phyloP scores from a whole-genome alignment of 2,329 filamentous ascomycete genomes.

The Arthrobotrys entomopaga region DNA sequence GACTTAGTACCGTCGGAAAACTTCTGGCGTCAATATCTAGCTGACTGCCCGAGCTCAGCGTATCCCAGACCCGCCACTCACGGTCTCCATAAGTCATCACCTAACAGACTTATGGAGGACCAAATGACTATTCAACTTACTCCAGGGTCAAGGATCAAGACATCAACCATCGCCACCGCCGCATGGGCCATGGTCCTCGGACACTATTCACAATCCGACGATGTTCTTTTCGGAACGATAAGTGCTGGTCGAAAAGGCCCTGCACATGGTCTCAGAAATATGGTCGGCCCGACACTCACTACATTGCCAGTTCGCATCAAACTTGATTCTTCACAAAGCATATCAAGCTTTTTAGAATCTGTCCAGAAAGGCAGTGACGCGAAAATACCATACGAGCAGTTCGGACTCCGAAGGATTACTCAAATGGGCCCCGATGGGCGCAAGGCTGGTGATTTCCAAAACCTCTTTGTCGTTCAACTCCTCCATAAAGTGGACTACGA shows the following conservation, averaged over 20 bases:
- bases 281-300: slow-evolving; percentile 2
- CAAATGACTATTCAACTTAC: slow-evolving; percentile 15
- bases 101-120: slow-evolving; percentile 5
- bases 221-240: slow-evolving; percentile 23
- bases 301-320: slow-evolving; percentile 18
- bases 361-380: slow-evolving; percentile 2
- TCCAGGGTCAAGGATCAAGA: slow-evolving; percentile 15
- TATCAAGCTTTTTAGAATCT: slow-evolving; percentile 10
- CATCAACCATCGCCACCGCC: slow-evolving; percentile 13
- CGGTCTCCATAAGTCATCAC: slow-evolving; percentile 2
- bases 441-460: slow-evolving; percentile 14
- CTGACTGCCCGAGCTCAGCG: slow-evolving; percentile 13
- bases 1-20: background rate
- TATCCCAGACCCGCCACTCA: slow-evolving; percentile 6
- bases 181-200: slow-evolving; percentile 15
- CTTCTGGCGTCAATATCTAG: slow-evolving; percentile 17
- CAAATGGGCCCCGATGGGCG: slow-evolving; percentile 22
- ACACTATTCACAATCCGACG: slow-evolving; percentile 17
- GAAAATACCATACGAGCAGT: slow-evolving; percentile 14
- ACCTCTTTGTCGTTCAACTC: slow-evolving; percentile 19
- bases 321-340: slow-evolving; percentile 18
- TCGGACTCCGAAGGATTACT: slow-evolving; percentile 14
- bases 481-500: slow-evolving; percentile 13
- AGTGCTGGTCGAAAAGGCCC: slow-evolving; percentile 13
- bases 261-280: slow-evolving; percentile 12